A percentile compares a stretch with the other conserved stretches of the same genome.
phyloP scores from a whole-genome alignment of 2,329 filamentous ascomycete genomes.

The Alternaria arbusti region DNA sequence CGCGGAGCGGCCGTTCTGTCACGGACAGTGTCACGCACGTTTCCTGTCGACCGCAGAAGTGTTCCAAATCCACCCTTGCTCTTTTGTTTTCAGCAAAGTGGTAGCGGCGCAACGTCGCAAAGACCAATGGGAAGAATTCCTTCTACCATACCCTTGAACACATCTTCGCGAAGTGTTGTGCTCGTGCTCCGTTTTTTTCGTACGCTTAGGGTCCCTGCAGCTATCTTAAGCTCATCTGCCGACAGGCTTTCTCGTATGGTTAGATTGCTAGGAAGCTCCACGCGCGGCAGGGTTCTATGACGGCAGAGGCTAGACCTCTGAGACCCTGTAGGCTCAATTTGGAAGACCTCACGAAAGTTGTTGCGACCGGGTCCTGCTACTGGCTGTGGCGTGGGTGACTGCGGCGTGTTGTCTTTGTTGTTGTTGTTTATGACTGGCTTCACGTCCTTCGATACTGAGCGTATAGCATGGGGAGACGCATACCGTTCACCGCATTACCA shows the following conservation, averaged over 20 bases:
- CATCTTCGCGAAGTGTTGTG: not conserved
- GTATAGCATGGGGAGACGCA: not conserved
- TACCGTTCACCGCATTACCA: not conserved
- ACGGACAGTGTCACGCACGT: conserved; percentile 7
- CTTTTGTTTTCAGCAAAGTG: not conserved
- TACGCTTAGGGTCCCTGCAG: not conserved
- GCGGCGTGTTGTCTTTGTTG: not conserved
- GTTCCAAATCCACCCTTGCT: conserved; percentile 4
- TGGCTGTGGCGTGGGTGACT: not conserved
- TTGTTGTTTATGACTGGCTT: not conserved
- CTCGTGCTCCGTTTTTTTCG: not conserved
- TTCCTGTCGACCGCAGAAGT: conserved; percentile 1
- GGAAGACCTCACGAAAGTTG: not conserved
- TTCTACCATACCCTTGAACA: not conserved
- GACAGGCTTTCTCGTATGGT: conserved; percentile 12
- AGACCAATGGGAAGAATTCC: not conserved
- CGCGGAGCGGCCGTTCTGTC: conserved; percentile 6
- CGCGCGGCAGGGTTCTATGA: not conserved
- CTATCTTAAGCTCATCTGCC: conserved; percentile 13
- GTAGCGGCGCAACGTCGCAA: not conserved
- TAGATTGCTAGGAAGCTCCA: conserved; percentile 6
- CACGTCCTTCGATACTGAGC: not conserved
- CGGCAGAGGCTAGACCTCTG: not conserved
- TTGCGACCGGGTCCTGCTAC: not conserved
- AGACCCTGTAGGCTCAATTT: not conserved